These are phyloP conservation scores for Naumovozyma dairenensis DNA, from an alignment of 805 yeast genomes.

Conservation along the genomic window DNA sequence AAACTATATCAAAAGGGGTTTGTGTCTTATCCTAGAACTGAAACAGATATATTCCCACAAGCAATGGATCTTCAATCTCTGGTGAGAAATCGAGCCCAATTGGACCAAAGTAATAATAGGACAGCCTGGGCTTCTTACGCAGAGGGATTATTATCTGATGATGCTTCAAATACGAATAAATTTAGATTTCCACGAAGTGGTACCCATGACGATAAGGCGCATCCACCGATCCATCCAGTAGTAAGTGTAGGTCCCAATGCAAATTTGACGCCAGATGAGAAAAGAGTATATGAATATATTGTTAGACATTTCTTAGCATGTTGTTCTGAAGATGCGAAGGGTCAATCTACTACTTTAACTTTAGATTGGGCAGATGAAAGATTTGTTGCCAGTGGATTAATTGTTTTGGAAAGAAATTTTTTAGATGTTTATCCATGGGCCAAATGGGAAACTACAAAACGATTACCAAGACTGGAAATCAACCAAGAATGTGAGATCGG, in stretches of 20 bases:
- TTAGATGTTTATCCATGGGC: slow-evolving; percentile 72
- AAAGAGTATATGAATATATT: slow-evolving; percentile 75
- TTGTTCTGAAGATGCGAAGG: slow-evolving; percentile 85
- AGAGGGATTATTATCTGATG: slow-evolving; percentile 28
- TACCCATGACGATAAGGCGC: slow-evolving; percentile 83
- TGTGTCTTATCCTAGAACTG: slow-evolving; percentile 94
- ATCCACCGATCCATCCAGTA: slow-evolving; percentile 94
- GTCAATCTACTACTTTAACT: slow-evolving; percentile 51
- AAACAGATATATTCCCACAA: slow-evolving; percentile 77
- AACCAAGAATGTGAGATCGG: slow-evolving; percentile 50
- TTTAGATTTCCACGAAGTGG: slow-evolving; percentile 72
- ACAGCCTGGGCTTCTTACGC: slow-evolving; percentile 93
- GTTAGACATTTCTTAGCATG: slow-evolving; percentile 82
- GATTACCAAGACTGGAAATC: slow-evolving; percentile 52
- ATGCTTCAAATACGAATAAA: slow-evolving; percentile 26
- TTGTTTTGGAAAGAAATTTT: slow-evolving; percentile 64
- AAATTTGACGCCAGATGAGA: slow-evolving; percentile 32
- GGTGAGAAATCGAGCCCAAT: slow-evolving; percentile 46
- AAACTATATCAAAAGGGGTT: slow-evolving; percentile 75
- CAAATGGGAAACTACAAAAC: slow-evolving; percentile 61
- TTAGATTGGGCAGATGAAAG: slow-evolving; percentile 71
- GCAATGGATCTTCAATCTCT: slow-evolving; percentile 60
- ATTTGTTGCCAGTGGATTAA: slow-evolving; percentile 65
- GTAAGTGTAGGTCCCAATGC: slow-evolving; percentile 26
- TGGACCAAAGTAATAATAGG: slow-evolving; percentile 28